Base-by-base conservation (phyloP, 257 asterid genomes). In the Fraxinus excelsior region DNA sequence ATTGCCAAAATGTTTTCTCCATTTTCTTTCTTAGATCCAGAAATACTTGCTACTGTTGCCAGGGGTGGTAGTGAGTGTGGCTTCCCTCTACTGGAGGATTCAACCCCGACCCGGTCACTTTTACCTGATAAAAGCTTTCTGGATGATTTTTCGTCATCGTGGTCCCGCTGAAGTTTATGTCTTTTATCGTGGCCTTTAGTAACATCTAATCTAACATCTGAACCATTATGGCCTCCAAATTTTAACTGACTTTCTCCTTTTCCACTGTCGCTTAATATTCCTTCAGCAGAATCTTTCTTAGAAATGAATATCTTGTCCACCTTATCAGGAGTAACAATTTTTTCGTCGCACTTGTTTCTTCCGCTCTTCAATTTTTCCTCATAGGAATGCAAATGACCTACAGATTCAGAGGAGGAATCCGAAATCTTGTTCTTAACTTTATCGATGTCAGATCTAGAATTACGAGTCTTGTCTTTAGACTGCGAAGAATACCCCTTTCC, bases 31-130 rank as follows among this genome's bases (percentile, higher is more conserved):
- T 85, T 88, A 72, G 86, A 84, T 84, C 86, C 98, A 74, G 86
- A 82, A 80, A 80, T 84, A 82, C 76, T 81, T 60, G 76, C 56
- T 74, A 71, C 79, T 82, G 86, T 76, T 75, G 86, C 87, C 70
- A 87, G 83, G 40, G 97, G 97, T 82, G 97, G 97, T 83, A 91
- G 87, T 32, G 91, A 86, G 84, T 87, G 90, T 58, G 94, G 79
- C 74, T 86, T 96, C 76, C 84, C 92, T 75, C 79, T 88, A 67
- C 86, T 90, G 74, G 84, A 64, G 28, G 75, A 84, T 82, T 87
- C 96, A 49, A 71, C 72, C 70, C 75, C 97, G 44, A 71, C 73
- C 71, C 68, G 85, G 70, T 82, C 83, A 69, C 80, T 78, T 87
- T 53, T 67, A 69, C 77, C 87, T 67, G 90, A 72, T n/a, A 29